Base-by-base conservation (phyloP, 345 rosid genomes). In the Moringa oleifera region DNA sequence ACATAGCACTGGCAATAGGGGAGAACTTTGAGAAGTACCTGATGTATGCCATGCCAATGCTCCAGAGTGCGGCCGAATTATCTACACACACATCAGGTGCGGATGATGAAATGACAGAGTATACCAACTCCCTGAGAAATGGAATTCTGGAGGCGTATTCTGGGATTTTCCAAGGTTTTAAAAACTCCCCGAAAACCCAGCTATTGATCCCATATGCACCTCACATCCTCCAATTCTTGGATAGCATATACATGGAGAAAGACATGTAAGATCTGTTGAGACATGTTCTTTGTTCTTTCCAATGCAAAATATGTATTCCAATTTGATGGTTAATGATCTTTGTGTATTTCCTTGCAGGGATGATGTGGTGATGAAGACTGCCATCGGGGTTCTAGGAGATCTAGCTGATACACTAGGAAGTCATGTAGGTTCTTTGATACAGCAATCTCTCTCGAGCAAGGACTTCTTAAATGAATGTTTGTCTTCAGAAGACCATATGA, bases 71-170 rank as follows among this genome's bases (percentile, higher is more conserved):
- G 10, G 93, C 90, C 0, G 93, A 86, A 36, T 63, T 86, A 69
- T 86, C 93, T 41, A 79, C 87, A n/a, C 90, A 71, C 51, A 63
- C 79, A 18, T 59, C 86, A 58, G 79, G 76, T 70, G 86, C 74
- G 18, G 93, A 86, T 69, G 93, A 86, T 68, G 93, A 86, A 64
- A 75, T 86, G 90, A 75, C 72, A 0, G 93, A 86, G 63, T 84
- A 86, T 75, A 82, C 90, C 51, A 86, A 86, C 70, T 80, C 88
- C 17, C 57, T 86, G 69, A 77, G 93, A 66, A 86, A 82, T 41
- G 90, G 93, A 58, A 86, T 86, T 54, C 74, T 86, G 37, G 93
- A 86, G 74, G 93, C 90, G 18, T 86, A 84, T 61, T 86, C 93
- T 57, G 90, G 89, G 33, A 84, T 86, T 64, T 83, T 84, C 64